These are phyloP conservation scores for Teratosphaeriaceae sp. DNA, from an alignment of 2,329 filamentous ascomycete species.

Conservation along the genomic window DNA sequence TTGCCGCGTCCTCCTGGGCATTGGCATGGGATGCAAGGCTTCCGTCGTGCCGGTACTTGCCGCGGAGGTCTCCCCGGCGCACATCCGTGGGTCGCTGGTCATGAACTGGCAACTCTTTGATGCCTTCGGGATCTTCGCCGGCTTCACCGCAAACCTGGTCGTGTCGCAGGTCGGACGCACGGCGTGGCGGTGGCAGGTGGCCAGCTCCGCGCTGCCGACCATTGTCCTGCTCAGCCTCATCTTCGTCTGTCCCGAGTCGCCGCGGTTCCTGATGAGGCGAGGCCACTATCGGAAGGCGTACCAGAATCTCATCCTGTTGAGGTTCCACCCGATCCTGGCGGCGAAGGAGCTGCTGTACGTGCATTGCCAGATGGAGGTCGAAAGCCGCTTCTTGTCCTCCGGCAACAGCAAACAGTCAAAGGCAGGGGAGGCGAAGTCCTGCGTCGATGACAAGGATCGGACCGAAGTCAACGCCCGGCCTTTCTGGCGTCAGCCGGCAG, in stretches of 20 bases:
- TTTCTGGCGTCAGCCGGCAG: neutral
- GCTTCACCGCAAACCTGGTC: constrained; percentile 23
- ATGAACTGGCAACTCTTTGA: constrained; percentile 30
- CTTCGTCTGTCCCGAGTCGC: constrained; percentile 24
- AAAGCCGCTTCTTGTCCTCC: constrained; percentile 15
- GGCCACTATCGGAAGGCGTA: constrained; percentile 20
- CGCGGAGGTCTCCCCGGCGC: constrained; percentile 25
- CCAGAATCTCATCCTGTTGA: constrained; percentile 16
- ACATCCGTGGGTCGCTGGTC: constrained; percentile 20
- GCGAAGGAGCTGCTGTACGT: constrained; percentile 25
- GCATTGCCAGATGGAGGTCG: constrained; percentile 23
- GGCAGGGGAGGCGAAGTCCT: too few species aligned
- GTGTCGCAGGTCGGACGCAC: constrained; percentile 16
- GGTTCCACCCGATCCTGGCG: constrained; percentile 21
- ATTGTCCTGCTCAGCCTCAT: constrained; percentile 22
- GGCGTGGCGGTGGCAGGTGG: constrained; percentile 26
- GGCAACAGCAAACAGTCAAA: too few species aligned
- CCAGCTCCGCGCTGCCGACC: constrained; percentile 21
- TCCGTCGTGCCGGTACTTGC: constrained; percentile 28
- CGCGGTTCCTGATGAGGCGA: constrained; percentile 25
- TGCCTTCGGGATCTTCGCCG: constrained; percentile 26
- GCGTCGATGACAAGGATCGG: too few species aligned
- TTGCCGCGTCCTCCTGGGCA: constrained; percentile 27
- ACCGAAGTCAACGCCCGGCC: too few species aligned
- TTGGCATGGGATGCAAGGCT: constrained; percentile 30